Evolutionary conservation across 257 asterid genomes (phyloP), one percentile per base, ranked within the genome.

Genomic region (Penstemon davidsonii): DNA sequence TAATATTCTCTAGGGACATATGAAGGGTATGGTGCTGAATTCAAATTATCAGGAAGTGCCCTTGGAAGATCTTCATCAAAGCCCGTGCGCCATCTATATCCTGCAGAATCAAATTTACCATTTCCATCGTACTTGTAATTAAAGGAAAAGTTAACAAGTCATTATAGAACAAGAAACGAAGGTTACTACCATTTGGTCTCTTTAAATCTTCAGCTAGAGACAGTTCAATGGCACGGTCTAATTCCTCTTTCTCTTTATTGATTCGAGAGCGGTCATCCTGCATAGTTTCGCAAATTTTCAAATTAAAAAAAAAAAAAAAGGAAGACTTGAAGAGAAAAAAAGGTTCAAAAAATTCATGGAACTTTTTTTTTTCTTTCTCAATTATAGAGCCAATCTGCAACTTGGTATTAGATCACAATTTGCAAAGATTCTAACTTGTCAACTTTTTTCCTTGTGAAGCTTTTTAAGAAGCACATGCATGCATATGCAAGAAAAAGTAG

Each of bases 211-310:
- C 99, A 36, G 88, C 81, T 70, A 87, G 68, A 71, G 99, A 88
- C 46, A 82, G 93, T 33, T 95, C 93, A 74, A 85, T 84, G 51
- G 98, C 98, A 55, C 88, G 90, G 61, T 94, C 96, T 55, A 94
- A 63, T 74, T 94, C 99, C 76, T 88, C 95, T 61, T 83, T 83
- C 52, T 91, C 96, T 77, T 78, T 85, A 52, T 63, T 76, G 55
- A 81, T 69, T 60, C 89, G 81, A 58, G 95, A 41, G 12, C 81
- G 86, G 67, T 84, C 99, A 80, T 85, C 99, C 99, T 92, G 85
- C 74, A 71, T 72, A 71, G 11, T 51, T 80, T 55, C 53, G 45
- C 59, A 66, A 56, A 1, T n/a, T 54, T 47, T 44, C 12, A 19
- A 10, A 49, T 11, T 19, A 36, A 18, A 8, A 39, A 12, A 63